Evolutionary conservation across 2,329 filamentous ascomycete species (phyloP).

Genomic region (Lachnellula occidentalis): DNA sequence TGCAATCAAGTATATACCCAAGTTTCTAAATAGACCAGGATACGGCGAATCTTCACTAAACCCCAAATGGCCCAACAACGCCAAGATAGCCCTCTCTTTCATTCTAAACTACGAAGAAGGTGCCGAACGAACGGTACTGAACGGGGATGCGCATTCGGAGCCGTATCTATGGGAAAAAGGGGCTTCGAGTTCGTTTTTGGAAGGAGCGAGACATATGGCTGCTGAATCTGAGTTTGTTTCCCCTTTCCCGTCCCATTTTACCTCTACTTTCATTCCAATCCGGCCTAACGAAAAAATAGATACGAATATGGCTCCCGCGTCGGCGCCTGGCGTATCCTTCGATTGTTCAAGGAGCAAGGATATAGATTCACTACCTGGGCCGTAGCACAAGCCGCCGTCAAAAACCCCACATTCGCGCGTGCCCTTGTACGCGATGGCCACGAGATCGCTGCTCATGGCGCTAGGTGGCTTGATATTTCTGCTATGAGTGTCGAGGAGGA

Average conservation of each 20-base stretch:
- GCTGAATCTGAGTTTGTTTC: conserved; percentile 25
- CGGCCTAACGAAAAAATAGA: too few relatives aligned
- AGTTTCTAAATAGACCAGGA: too few relatives aligned
- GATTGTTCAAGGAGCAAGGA: conserved; percentile 36
- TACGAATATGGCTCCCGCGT: conserved; percentile 30
- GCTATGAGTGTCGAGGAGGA: conserved; percentile 33
- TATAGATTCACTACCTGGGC: conserved; percentile 38
- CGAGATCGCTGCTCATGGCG: conserved; percentile 38
- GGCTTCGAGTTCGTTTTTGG: conserved; percentile 9
- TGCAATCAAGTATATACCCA: too few relatives aligned
- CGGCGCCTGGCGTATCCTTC: conserved; percentile 35
- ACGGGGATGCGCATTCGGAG: conserved; percentile 25
- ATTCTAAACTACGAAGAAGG: conserved; percentile 24
- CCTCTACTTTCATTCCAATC: too few relatives aligned
- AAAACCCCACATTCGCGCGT: conserved; percentile 36
- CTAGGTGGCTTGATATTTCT: conserved; percentile 38
- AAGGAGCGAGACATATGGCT: conserved; percentile 21
- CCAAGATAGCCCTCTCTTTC: conserved; percentile 27
- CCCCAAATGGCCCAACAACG: conserved; percentile 29
- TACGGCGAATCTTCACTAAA: conserved; percentile 22
- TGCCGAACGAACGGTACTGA: conserved; percentile 16
- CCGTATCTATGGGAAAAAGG: conserved; percentile 35
- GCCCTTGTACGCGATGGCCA: conserved; percentile 36
- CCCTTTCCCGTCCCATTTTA: too few relatives aligned
- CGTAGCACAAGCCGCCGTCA: conserved; percentile 34